phyloP scores from a whole-genome alignment of 2,329 filamentous ascomycete genomes.

The Pezicula rhizophila region DNA sequence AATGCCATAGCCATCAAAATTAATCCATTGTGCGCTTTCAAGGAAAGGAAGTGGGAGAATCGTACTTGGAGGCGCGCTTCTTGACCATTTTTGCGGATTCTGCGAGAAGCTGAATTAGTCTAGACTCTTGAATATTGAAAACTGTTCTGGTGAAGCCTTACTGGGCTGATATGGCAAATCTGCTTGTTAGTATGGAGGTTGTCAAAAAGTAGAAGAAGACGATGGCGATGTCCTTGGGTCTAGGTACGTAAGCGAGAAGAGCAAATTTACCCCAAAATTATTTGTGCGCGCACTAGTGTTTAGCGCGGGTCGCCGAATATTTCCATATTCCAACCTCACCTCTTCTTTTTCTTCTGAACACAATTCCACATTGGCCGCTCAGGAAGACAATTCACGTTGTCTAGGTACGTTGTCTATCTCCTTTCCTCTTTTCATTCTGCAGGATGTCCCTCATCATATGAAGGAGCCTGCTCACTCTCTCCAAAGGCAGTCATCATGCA shows the following conservation, averaged over 20 bases:
- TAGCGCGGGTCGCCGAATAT: neutral
- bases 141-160: too few relatives aligned
- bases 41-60: conserved; percentile 8
- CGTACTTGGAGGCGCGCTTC: conserved; percentile 66
- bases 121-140: neutral
- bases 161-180: too few relatives aligned
- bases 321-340: neutral
- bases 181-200: too few relatives aligned
- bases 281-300: neutral
- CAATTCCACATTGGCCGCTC: conserved; percentile 15
- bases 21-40: neutral
- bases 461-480: neutral
- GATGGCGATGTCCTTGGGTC: conserved; percentile 56
- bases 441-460: neutral
- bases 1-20: neutral
- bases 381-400: conserved; percentile 28
- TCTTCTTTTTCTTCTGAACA: conserved; percentile 5
- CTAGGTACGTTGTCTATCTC: conserved; percentile 19
- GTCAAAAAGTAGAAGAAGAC: conserved; percentile 34
- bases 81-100: conserved; percentile 63
- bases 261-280: too few relatives aligned
- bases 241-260: too few relatives aligned
- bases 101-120: conserved; percentile 21
- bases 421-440: neutral
- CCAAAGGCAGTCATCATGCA: conserved; percentile 40